Base-by-base conservation (phyloP, 169 alveolate species). In the Ichthyophthirius multifiliis region DNA sequence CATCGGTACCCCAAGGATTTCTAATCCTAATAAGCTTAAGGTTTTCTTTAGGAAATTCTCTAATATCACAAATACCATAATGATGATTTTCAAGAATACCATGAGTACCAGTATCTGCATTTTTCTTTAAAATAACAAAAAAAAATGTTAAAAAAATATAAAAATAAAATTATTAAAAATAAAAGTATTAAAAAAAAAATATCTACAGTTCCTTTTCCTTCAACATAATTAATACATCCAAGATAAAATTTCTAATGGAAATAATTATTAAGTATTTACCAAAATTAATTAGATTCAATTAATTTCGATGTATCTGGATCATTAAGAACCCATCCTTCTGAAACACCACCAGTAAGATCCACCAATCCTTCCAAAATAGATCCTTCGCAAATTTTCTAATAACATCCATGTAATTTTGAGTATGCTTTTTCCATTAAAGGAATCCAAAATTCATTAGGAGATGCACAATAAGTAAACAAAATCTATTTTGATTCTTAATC, bases 321-420 rank as follows among this genome's bases (percentile, higher is more conserved):
- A 37, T 89, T 78, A 5, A 91, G 87, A 9, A 83, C 65, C 88
- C 85, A 78, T 41, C 87, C 92, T 76, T 94, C 95, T 1, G 94
- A 86, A 78, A 87, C 88, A n/a, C 98, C 96, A 9, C 96, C 96
- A 37, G 96, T 93, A n/a, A 94, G 83, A 83, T 94, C 98, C 39
- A 92, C 96, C 20, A 91, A 82, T 3, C 92, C 92, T 75, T 92
- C 96, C 63, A 87, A 86, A 83, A 93, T 86, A 41, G 89, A 78
- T 55, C 95, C 94, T 46, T 93, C 95, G 84, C 92, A 80, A 18
- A 91, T 83, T 13, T 82, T 90, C 73, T 91, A 88, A 81, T 90
- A 94, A 75, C 86, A 79, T 41, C 96, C 97, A 76, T 89, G 94
- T 45, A 91, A 84, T 81, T 94, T 94, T 7, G 95, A 92, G 76